Evolutionary conservation across 106 monocot genomes (phyloP), one percentile per base, ranked within the genome.

Genomic region (Alisma plantagoaquatica): DNA sequence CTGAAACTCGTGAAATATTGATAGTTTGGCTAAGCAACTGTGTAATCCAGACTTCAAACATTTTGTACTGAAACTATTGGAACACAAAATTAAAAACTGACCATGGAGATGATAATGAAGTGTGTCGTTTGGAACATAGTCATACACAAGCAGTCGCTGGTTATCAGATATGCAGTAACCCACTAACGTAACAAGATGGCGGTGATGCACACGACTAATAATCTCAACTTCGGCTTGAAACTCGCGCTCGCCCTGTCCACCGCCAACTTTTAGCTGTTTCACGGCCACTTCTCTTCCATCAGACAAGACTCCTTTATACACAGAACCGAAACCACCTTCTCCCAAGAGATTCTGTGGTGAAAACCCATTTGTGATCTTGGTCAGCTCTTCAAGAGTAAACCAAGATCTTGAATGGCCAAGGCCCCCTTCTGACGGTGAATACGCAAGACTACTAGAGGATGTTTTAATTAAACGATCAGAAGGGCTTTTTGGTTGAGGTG

Each of bases 81-180:
- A 51, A 5, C 21, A 20, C 26, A 29, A 8, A 42, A 25, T 33
- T 14, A 23, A 38, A 15, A 38, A 23, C 79, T 47, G 23, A 86
- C 86, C 73, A 50, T 86, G 86, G 64, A 86, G 86, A 63, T 86
- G 86, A 56, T 74, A 71, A 53, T 86, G 54, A 41, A 86, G 76
- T 27, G 86, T 80, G 26, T 77, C 57, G 44, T 86, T 86, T 2
- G 76, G 80, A 41, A 86, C 80, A 49, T 57, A 86, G 27, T 86
- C 81, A 74, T 86, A 86, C 11, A 86, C 77, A 46, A 86, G 81
- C 49, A 86, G 41, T 27, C 81, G 67, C n/a, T 81, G 60, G 23
- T 64, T 51, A 25, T 77, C 86, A 0, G 69, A 59, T 14, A 81
- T 68, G 63, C 86, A 86, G 64, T 74, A 86, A 3, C 86, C 86